Evolutionary conservation across 805 yeast species (phyloP).

Genomic region (Teunomyces kruisii): DNA sequence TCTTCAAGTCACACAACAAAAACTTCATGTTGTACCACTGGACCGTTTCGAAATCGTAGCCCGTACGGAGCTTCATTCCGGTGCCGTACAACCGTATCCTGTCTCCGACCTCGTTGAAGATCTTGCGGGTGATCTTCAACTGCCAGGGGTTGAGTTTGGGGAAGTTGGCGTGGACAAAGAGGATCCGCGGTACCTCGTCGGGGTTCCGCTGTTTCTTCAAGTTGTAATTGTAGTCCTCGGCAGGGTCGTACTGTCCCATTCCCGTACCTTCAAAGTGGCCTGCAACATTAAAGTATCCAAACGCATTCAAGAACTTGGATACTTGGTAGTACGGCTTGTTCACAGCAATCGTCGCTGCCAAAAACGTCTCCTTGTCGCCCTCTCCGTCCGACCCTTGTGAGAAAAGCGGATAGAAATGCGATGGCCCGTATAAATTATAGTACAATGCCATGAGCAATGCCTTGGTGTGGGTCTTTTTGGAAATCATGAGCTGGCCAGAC

Average conservation of each 20-base stretch:
- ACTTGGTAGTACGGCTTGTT: conserved; percentile 54
- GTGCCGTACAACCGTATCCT: conserved; percentile 60
- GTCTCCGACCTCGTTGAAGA: conserved; percentile 41
- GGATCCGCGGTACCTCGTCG: conserved; percentile 24
- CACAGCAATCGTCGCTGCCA: conserved; percentile 62
- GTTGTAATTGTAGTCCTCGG: conserved; percentile 47
- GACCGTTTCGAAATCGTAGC: conserved; percentile 57
- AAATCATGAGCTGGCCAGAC: conserved; percentile 44
- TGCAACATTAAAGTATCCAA: conserved; percentile 42
- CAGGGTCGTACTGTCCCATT: conserved; percentile 75
- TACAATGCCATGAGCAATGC: conserved; percentile 39
- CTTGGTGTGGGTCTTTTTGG: conserved; percentile 37
- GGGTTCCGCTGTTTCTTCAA: conserved; percentile 7
- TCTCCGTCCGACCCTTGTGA: conserved; percentile 60
- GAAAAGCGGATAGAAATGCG: conserved; percentile 41
- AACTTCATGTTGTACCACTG: conserved; percentile 60
- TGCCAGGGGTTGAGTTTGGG: conserved; percentile 67
- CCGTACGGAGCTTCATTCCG: conserved; percentile 50
- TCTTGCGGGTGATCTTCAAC: conserved; percentile 42
- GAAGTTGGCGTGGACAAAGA: conserved; percentile 66
- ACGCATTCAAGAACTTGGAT: conserved; percentile 48
- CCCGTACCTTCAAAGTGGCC: conserved; percentile 62
- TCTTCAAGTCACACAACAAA: conserved; percentile 51
- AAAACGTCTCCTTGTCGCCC: conserved; percentile 78
- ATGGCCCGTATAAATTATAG: conserved; percentile 44